These are phyloP conservation scores for Umbilicaria muhlenbergii DNA, from an alignment of 495 filamentous ascomycete genomes.

Conservation along the genomic window DNA sequence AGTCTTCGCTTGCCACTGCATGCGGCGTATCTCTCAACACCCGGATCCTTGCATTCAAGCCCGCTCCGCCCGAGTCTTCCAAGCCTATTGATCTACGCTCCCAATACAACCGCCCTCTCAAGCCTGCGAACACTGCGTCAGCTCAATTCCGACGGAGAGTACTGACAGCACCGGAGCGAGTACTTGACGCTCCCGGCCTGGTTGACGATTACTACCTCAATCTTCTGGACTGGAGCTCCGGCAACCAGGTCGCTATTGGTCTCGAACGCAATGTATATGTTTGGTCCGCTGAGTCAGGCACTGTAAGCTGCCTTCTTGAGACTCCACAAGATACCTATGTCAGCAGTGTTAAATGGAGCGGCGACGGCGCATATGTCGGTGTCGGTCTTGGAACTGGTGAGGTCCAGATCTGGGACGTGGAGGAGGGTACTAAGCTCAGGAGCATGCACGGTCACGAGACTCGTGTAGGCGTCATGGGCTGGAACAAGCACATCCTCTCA, in stretches of 20 bases:
- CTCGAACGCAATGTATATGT: constrained; percentile 94
- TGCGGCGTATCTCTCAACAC: constrained; percentile 88
- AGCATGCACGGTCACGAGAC: constrained; percentile 97
- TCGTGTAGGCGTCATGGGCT: constrained; percentile 94
- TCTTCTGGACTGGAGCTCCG: constrained; percentile 90
- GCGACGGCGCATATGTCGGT: constrained; percentile 89
- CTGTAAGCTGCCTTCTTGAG: constrained; percentile 76
- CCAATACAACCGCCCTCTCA: constrained; percentile 95
- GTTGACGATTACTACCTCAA: constrained; percentile 99
- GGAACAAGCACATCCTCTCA: constrained; percentile 94
- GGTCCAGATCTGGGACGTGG: constrained; percentile 98
- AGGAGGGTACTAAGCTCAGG: constrained; percentile 84
- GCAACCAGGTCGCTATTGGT: constrained; percentile 95
- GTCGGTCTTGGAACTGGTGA: constrained; percentile 91
- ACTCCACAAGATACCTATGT: constrained; percentile 82
- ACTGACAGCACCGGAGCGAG: constrained; percentile 86
- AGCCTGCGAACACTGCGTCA: constrained; percentile 49
- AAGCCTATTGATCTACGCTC: constrained; percentile 94
- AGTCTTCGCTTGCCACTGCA: constrained; percentile 79
- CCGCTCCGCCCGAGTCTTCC: constrained; percentile 85
- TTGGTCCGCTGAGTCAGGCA: constrained; percentile 93
- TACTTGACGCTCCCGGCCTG: constrained; percentile 91
- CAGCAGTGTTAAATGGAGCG: constrained; percentile 96
- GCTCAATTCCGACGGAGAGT: constrained; percentile 83
- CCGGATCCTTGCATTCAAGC: constrained; percentile 97